Percentiles rank a stretch among this genome's conserved stretches.
phyloP scores from a whole-genome alignment of 495 filamentous ascomycete genomes.

The Talaromyces wortmannii region DNA sequence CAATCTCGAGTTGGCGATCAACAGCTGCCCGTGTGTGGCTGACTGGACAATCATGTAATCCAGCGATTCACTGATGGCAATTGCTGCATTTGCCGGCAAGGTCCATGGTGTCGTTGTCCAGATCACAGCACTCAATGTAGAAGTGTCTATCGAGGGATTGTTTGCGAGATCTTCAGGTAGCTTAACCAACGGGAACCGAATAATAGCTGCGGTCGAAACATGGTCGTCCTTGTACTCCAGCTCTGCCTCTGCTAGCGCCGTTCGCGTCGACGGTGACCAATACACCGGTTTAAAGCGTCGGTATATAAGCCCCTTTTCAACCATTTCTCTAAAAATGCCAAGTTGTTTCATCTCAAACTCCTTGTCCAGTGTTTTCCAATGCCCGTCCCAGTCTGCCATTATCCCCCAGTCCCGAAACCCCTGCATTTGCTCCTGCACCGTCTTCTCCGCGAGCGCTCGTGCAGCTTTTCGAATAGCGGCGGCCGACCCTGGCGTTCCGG shows the following conservation, averaged over 20 bases:
- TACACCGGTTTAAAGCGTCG: constrained; percentile 88
- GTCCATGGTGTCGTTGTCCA: constrained; percentile 99
- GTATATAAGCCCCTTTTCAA: constrained; percentile 77
- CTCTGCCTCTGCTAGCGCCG: constrained; percentile 91
- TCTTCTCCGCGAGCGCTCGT: constrained; percentile 61
- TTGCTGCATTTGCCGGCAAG: constrained; percentile 82
- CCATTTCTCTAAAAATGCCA: constrained; percentile 78
- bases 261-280: constrained; percentile 88
- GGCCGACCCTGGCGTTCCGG: constrained; percentile 6
- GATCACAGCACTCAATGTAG: constrained; percentile 63
- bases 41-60: constrained; percentile 65
- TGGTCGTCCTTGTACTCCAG: constrained; percentile 90
- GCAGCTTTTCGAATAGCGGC: constrained; percentile 62
- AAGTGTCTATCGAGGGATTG: constrained; percentile 23
- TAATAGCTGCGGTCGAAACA: constrained; percentile 69
- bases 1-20: constrained; percentile 62
- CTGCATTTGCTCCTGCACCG: constrained; percentile 74
- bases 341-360: constrained; percentile 84
- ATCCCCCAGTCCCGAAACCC: constrained; percentile 78
- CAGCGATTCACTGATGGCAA: constrained; percentile 68
- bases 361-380: constrained; percentile 89
- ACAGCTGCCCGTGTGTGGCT: constrained; percentile 44
- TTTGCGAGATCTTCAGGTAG: constrained; percentile 39
- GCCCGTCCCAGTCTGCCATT: constrained; percentile 90
- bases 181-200: constrained; percentile 64